Evolutionary conservation across 257 asterid genomes (phyloP), one percentile per base, ranked within the genome.

Genomic region (Linderniella brevidens): DNA sequence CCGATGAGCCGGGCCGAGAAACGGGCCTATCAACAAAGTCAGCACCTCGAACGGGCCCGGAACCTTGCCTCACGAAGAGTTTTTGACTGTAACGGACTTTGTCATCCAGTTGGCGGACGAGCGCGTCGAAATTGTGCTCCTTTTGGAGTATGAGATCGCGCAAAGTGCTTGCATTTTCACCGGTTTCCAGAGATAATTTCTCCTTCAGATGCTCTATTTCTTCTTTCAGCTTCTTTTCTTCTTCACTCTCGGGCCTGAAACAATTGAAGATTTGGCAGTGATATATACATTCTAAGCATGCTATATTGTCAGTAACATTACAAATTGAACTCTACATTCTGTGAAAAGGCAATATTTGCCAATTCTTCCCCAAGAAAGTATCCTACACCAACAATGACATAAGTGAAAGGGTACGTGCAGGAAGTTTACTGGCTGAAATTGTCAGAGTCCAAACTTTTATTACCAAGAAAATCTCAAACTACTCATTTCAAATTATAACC

Each of bases 241-340:
- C 96, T 64, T 90, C 93, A 3, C 82, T 81, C 56, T 82, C 82
- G 6, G 76, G 63, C 86, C 99, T 90, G 86, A 50, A 73, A 58
- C 17, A 36, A 25, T 54, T 19, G 40, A 46, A 2, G 4, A 3
- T 25, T 25, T 25, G 32, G 32, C 32, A 2, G 6, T 25, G 32
- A 25, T 2, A 25, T 25, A 25, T 25, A n/a, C n/a, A 25, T 25
- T 25, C 32, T 25, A 25, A n/a, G 4, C 32, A 25, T 25, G 32
- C 4, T 25, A 25, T 25, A 25, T 25, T 25, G 3, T 25, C 6
- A 3, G 6, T 25, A 25, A 25, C 32, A 25, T 25, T 25, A 6
- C 3, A 25, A 25, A 25, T 25, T 25, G 3, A 25, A 25, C 32
- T n/a, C n/a, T 25, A 25, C 32, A 25, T 6, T 3, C 3, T 6